Conservation (phyloP, 768 basidiomycete genomes). For the Lyophyllum atratum region DNA sequence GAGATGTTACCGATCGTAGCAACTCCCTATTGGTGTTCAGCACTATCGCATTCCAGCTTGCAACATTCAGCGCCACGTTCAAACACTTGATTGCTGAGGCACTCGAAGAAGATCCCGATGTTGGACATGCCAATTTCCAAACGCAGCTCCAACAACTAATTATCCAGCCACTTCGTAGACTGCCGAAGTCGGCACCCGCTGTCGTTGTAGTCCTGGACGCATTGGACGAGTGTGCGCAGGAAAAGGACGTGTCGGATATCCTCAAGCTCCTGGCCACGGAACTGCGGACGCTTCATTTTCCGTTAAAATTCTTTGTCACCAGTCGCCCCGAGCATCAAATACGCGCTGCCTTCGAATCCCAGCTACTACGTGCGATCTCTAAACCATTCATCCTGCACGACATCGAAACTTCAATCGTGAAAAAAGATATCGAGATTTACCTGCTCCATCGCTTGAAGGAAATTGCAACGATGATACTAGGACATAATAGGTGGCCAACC, state of each 20-base stretch:
- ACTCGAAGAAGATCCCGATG: constrained; percentile 1
- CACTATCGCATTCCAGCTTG: constrained; percentile 15
- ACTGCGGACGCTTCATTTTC: constrained; percentile 4
- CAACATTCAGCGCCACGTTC: not conserved
- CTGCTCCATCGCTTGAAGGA: constrained; percentile 1
- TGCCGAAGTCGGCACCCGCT: not conserved
- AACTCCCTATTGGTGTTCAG: constrained; percentile 1
- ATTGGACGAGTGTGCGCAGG: constrained; percentile 8
- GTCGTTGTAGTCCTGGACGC: constrained; percentile 10
- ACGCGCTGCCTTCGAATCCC: constrained; percentile 5
- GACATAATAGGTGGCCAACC: constrained; percentile 5
- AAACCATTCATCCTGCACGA: constrained; percentile 6
- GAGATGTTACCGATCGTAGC: constrained; percentile 7
- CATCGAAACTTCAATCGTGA: constrained; percentile 8
- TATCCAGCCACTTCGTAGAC: constrained; percentile 4
- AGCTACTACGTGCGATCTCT: constrained; percentile 1
- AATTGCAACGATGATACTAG: not conserved
- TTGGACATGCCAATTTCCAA: constrained; percentile 4
- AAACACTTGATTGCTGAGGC: constrained; percentile 1
- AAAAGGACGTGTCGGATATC: constrained; percentile 3
- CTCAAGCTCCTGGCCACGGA: constrained; percentile 8
- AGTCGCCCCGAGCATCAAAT: constrained; percentile 9
- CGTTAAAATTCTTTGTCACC: constrained; percentile 7
- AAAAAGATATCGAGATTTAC: constrained; percentile 6
- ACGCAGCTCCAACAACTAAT: constrained; percentile 6